Evolutionary conservation across 805 yeast species (phyloP), one percentile per base, ranked within the genome.

Genomic region (Starmerella khaoyaiensis): DNA sequence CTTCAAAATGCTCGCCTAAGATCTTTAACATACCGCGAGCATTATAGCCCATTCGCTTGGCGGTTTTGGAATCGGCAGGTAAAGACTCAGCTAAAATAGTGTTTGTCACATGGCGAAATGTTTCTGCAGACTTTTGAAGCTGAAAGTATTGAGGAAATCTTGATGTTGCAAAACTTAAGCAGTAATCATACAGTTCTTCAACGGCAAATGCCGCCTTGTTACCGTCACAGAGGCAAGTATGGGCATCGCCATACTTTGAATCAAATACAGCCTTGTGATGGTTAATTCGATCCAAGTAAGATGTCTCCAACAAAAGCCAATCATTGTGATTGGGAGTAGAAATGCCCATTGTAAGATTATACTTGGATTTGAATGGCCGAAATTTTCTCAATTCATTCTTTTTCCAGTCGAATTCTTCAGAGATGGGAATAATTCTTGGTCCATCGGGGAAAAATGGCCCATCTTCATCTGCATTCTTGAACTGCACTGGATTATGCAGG

Each of bases 291-390:
- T 62, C 55, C 36, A 63, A 48, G 50, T 78, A 79, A 0, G 78
- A 69, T 30, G 72, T 57, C 40, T 79, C 90, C 3, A 79, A 54
- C 23, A 73, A 57, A 17, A 79, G 58, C 70, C 77, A 69, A 28
- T 76, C 75, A 26, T 67, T 63, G 1, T 73, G 54, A 24, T 61
- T 55, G 28, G 65, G 51, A 51, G 65, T 62, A 41, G 64, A 60
- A 35, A 76, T 63, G 1, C 76, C 78, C 77, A 79, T 70, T 3
- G 77, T 75, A 54, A 77, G 56, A 42, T 66, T 69, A 61, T 68
- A 11, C 74, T 76, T 33, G 18, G 68, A 63, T 50, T 71, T 74
- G 60, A 74, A 76, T 1, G 82, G 82, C 35, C 72, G 57, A 45
- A 62, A 69, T 28, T 33, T 36, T 21, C 20, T 17, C 17, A 39